A percentile compares a stretch with the other conserved stretches of the same genome.
Evolutionary conservation across 371 early-diverging fungal species (phyloP).

Genomic region (Mucor indicus): DNA sequence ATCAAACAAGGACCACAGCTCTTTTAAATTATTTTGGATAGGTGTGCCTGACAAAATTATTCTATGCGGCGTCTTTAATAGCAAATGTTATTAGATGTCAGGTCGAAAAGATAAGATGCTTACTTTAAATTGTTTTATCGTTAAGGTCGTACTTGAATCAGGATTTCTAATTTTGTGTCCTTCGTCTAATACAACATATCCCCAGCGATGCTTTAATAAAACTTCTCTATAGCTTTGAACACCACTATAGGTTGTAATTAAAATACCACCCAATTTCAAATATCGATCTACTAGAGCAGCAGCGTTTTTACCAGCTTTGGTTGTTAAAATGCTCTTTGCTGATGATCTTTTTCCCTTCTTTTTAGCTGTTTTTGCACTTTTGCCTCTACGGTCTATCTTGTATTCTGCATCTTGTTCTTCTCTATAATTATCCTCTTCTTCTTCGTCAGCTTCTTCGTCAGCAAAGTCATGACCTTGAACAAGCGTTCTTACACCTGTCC

Average conservation of each 20-base stretch:
- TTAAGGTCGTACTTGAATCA: slow-evolving; percentile 83
- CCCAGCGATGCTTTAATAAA: slow-evolving; percentile 77
- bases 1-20: slow-evolving; percentile 97
- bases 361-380: slow-evolving; percentile 18
- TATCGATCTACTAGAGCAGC: slow-evolving; percentile 33
- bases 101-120: neutral
- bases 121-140: slow-evolving; percentile 79
- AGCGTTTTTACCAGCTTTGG: slow-evolving; percentile 39
- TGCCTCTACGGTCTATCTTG: slow-evolving; percentile 30
- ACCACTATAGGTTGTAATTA: slow-evolving; percentile 88
- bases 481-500: slow-evolving; percentile 60
- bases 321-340: slow-evolving; percentile 18
- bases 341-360: slow-evolving; percentile 17
- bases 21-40: slow-evolving; percentile 96
- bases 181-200: slow-evolving; percentile 94
- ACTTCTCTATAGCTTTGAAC: slow-evolving; percentile 66
- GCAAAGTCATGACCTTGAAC: slow-evolving; percentile 23
- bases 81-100: neutral
- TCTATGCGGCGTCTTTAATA: slow-evolving; percentile 72
- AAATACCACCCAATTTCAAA: slow-evolving; percentile 63
- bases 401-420: slow-evolving; percentile 46
- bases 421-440: neutral
- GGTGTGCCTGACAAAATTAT: slow-evolving; percentile 97
- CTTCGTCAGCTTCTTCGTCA: neutral
- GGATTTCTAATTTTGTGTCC: slow-evolving; percentile 98